phyloP scores from a whole-genome alignment of 768 basidiomycete genomes.

The Neoboletus brunneissimus region DNA sequence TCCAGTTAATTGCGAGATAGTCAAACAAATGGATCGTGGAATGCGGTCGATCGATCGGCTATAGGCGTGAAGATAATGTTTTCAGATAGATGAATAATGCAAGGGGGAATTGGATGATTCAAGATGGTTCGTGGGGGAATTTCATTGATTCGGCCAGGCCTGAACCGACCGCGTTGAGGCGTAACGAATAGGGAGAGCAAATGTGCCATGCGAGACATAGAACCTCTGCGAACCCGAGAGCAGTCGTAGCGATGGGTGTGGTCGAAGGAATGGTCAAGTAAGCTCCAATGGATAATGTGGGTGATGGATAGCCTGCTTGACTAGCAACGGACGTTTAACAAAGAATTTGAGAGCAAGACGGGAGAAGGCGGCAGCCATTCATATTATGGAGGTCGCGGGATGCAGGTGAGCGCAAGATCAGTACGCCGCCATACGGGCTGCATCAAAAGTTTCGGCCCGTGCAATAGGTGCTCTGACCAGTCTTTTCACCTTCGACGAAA shows the following conservation, averaged over 20 bases:
- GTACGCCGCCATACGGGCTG: slow-evolving; percentile 50
- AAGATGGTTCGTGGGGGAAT: slow-evolving; percentile 6
- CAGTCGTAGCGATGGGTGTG: slow-evolving; percentile 12
- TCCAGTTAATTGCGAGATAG: slow-evolving; percentile 18
- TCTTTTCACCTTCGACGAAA: slow-evolving; percentile 58
- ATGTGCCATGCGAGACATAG: slow-evolving; percentile 13
- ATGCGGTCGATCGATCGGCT: slow-evolving; percentile 25
- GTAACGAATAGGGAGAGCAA: slow-evolving; percentile 14
- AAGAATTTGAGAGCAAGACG: slow-evolving; percentile 8
- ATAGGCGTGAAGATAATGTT: slow-evolving; percentile 19
- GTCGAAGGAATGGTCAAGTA: slow-evolving; percentile 4
- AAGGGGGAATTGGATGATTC: slow-evolving; percentile 13
- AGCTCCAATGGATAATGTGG: slow-evolving; percentile 2
- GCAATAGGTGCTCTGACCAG: slow-evolving; percentile 45
- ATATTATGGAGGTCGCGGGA: neutral
- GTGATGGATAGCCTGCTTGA: slow-evolving; percentile 7
- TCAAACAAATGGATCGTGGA: slow-evolving; percentile 33
- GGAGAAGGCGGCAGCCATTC: neutral
- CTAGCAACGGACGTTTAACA: slow-evolving; percentile 2
- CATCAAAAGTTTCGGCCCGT: slow-evolving; percentile 70
- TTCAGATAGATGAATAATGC: slow-evolving; percentile 22
- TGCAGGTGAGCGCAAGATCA: slow-evolving; percentile 28
- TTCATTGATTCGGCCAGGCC: slow-evolving; percentile 12
- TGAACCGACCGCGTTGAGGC: slow-evolving; percentile 13
- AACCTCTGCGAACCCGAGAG: slow-evolving; percentile 9